phyloP scores from a whole-genome alignment of 495 filamentous ascomycete species.

The Filosporella fistucella region DNA sequence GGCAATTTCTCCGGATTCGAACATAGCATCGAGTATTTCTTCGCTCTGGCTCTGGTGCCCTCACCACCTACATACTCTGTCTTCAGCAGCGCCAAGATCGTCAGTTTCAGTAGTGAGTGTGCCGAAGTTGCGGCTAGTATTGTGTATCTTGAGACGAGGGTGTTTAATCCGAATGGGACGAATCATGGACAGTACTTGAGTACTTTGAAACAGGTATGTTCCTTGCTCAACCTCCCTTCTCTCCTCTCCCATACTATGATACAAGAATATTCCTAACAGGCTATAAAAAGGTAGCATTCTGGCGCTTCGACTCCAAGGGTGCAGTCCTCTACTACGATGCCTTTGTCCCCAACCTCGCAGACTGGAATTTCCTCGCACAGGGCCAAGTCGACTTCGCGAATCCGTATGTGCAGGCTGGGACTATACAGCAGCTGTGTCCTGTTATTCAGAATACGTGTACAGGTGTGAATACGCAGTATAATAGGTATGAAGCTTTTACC shows the following conservation, averaged over 20 bases:
- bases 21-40: slow-evolving; percentile 36
- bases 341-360: slow-evolving; percentile 2
- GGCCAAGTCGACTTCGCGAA: background rate
- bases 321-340: slow-evolving; percentile 9
- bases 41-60: slow-evolving; percentile 9
- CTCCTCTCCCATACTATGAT: background rate
- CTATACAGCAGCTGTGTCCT: background rate
- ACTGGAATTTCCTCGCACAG: slow-evolving; percentile 2
- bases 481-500: too few species aligned
- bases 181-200: slow-evolving; percentile 2
- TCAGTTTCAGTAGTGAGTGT: background rate
- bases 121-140: slow-evolving; percentile 5
- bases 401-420: background rate
- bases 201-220: slow-evolving; percentile 16
- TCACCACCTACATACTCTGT: background rate
- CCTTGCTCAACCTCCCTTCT: slow-evolving; percentile 22
- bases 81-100: background rate
- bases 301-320: slow-evolving; percentile 3
- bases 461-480: slow-evolving; percentile 6
- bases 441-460: slow-evolving; percentile 3
- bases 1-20: slow-evolving; percentile 34
- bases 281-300: slow-evolving; percentile 3
- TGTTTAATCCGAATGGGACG: background rate
- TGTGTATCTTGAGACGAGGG: background rate
- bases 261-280: background rate